phyloP scores from a whole-genome alignment of 2,329 filamentous ascomycete genomes.

The Talaromyces pinophilus region DNA sequence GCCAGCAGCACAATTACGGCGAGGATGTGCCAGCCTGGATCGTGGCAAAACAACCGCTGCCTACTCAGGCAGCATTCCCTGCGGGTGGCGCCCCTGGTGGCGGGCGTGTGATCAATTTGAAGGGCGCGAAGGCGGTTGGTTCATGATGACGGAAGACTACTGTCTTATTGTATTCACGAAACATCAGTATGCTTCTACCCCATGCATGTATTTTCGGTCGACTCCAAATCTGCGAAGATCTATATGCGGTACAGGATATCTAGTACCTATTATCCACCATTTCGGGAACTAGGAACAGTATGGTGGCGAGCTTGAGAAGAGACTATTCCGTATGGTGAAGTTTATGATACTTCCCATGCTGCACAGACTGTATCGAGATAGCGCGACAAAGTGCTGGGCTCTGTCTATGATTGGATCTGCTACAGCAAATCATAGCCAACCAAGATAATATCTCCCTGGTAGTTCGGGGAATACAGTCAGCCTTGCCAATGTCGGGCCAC shows the following conservation, averaged over 20 bases:
- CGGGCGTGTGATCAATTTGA: conserved; percentile 60
- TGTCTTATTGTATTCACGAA: background rate
- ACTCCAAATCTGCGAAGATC: background rate
- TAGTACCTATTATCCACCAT: background rate
- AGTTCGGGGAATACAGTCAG: background rate
- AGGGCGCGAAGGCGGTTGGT: conserved; percentile 56
- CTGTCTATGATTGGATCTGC: background rate
- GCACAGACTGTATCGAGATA: background rate
- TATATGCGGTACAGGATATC: background rate
- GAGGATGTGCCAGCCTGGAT: conserved; percentile 77
- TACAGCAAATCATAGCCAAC: background rate
- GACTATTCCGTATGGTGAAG: background rate
- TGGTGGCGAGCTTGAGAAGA: background rate
- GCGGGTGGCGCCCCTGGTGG: conserved; percentile 37
- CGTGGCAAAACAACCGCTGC: conserved; percentile 35
- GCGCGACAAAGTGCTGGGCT: background rate
- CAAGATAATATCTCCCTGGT: background rate
- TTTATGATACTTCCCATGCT: background rate
- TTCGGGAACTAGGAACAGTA: background rate
- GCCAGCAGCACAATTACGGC: conserved; percentile 58
- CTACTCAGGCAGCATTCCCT: conserved; percentile 3
- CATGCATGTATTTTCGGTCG: background rate
- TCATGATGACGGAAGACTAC: conserved; percentile 27
- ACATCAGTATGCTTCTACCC: background rate
- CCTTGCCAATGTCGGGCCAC: background rate